Conservation (phyloP, 371 early-diverging fungal genomes). For the Fennellomyces sp. region DNA sequence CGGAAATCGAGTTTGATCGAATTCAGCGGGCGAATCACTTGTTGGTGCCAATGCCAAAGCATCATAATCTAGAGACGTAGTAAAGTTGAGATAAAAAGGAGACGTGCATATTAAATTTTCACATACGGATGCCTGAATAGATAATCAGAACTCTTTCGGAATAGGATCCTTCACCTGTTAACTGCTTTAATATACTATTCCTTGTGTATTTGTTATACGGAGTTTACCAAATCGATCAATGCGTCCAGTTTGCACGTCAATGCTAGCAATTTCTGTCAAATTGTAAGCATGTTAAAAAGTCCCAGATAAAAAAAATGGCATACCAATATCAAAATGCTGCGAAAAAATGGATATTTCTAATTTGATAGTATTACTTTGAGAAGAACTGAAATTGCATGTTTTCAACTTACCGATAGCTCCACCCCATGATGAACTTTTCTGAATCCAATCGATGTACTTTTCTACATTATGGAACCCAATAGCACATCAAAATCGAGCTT, state of each 20-base stretch:
- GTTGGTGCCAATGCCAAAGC: constrained; percentile 57
- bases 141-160: constrained; percentile 52
- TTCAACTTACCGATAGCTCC: constrained; percentile 60
- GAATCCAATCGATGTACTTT: constrained; percentile 57
- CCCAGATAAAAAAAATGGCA: too few species aligned
- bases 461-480: constrained; percentile 14
- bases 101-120: background rate
- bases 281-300: too few species aligned
- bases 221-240: constrained; percentile 58
- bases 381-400: too few species aligned
- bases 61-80: constrained; percentile 59
- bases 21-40: constrained; percentile 42
- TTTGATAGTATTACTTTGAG: too few species aligned
- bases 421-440: constrained; percentile 56
- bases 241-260: constrained; percentile 62
- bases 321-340: constrained; percentile 54
- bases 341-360: constrained; percentile 63
- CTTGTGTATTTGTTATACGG: background rate
- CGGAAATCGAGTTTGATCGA: constrained; percentile 60
- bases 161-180: constrained; percentile 57
- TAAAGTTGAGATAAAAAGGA: too few species aligned
- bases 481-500: background rate
- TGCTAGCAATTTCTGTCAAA: constrained; percentile 56
- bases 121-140: constrained; percentile 69
- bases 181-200: background rate